These are phyloP conservation scores for Candida piceae DNA, from an alignment of 805 yeast genomes.

Conservation along the genomic window DNA sequence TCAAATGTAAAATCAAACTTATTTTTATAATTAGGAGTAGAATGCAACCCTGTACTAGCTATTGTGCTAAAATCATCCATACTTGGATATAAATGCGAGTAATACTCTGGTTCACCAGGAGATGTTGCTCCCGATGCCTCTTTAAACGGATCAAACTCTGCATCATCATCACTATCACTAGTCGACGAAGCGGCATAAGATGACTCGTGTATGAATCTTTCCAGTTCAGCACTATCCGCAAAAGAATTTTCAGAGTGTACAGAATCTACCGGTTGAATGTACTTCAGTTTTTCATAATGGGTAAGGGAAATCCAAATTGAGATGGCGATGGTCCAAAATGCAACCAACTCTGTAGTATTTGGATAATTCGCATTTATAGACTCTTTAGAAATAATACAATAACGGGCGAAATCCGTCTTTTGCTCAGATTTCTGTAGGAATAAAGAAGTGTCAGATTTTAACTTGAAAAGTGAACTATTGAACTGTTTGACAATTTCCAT, in stretches of 20 bases:
- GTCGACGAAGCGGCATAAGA: slow-evolving; percentile 3
- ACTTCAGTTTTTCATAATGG: slow-evolving; percentile 12
- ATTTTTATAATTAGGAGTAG: too few relatives aligned
- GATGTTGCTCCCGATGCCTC: too few relatives aligned
- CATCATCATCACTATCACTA: slow-evolving; percentile 4
- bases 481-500: too few relatives aligned
- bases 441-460: slow-evolving; percentile 8
- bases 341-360: too few relatives aligned
- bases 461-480: too few relatives aligned
- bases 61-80: too few relatives aligned
- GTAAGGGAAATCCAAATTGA: slow-evolving; percentile 19
- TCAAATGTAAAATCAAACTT: too few relatives aligned
- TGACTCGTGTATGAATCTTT: slow-evolving; percentile 16
- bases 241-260: slow-evolving; percentile 11
- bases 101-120: too few relatives aligned
- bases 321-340: slow-evolving; percentile 25
- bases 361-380: slow-evolving; percentile 15
- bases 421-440: slow-evolving; percentile 22
- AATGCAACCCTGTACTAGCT: too few relatives aligned
- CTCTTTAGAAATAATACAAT: slow-evolving; percentile 18
- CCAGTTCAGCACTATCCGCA: slow-evolving; percentile 22
- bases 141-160: too few relatives aligned
- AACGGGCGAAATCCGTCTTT: slow-evolving; percentile 26
- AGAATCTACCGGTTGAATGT: slow-evolving; percentile 2
- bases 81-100: too few relatives aligned